These are phyloP conservation scores for Telopea speciosissima DNA, from an alignment of 177 flowering plant species.

Conservation along the genomic window DNA sequence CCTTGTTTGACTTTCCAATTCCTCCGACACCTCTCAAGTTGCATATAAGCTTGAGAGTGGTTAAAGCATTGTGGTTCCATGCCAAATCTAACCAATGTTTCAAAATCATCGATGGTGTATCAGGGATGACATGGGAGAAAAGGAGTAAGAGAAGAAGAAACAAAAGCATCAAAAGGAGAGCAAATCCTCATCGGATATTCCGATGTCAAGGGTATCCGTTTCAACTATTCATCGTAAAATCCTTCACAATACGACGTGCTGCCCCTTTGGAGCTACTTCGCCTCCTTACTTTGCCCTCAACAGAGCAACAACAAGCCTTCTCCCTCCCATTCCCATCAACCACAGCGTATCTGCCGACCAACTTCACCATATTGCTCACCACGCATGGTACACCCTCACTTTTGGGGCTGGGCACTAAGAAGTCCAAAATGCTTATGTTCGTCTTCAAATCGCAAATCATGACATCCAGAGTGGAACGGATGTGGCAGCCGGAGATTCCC, in stretches of 20 bases:
- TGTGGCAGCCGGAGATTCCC: slow-evolving; percentile 79
- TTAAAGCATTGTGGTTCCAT: too few relatives aligned
- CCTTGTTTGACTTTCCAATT: too few relatives aligned
- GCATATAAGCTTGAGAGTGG: too few relatives aligned
- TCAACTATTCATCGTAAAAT: slow-evolving; percentile 89
- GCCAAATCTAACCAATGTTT: too few relatives aligned
- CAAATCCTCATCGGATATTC: slow-evolving; percentile 45
- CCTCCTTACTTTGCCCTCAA: slow-evolving; percentile 46
- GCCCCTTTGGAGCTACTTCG: slow-evolving; percentile 52
- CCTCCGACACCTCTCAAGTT: too few relatives aligned
- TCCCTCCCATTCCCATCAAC: slow-evolving; percentile 51
- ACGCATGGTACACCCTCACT: slow-evolving; percentile 92
- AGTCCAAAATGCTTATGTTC: slow-evolving; percentile 79
- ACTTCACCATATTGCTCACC: slow-evolving; percentile 97
- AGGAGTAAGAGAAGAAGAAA: slow-evolving; percentile 45
- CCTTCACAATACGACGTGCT: slow-evolving; percentile 84
- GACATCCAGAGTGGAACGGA: slow-evolving; percentile 47
- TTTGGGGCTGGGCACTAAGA: slow-evolving; percentile 92
- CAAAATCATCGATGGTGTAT: too few relatives aligned
- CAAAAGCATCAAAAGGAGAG: slow-evolving; percentile 62
- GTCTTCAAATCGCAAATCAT: slow-evolving; percentile 62
- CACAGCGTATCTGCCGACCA: slow-evolving; percentile 73
- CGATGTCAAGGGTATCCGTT: slow-evolving; percentile 77
- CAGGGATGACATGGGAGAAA: slow-evolving; percentile 53
- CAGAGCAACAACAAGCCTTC: neutral